These are phyloP conservation scores for Paramyrothecium roridum DNA, from an alignment of 2,329 filamentous ascomycete genomes.

Conservation along the genomic window DNA sequence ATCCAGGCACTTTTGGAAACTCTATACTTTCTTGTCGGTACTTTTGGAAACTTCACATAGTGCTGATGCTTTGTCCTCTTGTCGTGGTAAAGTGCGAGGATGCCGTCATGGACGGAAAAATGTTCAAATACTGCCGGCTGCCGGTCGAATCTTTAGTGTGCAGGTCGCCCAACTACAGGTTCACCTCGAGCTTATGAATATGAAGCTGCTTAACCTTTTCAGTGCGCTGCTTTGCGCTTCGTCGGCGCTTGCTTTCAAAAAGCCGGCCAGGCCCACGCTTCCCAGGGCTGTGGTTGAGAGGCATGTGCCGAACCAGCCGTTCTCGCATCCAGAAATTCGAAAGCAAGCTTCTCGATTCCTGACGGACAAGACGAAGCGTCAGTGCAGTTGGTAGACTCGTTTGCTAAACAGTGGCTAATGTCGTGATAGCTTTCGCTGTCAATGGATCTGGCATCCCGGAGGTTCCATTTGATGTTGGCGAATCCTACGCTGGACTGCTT, in stretches of 20 bases:
- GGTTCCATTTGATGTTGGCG: constrained; percentile 65
- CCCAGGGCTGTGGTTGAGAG: background rate
- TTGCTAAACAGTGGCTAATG: background rate
- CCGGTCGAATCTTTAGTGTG: background rate
- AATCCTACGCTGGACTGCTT: constrained; percentile 61
- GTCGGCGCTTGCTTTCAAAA: background rate
- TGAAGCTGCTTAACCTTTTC: background rate
- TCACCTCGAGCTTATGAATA: background rate
- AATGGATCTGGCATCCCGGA: constrained; percentile 65
- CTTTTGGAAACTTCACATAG: no score
- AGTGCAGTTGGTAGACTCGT: constrained; percentile 9
- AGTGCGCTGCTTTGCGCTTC: background rate
- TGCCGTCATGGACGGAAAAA: background rate
- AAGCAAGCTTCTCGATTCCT: constrained; percentile 6
- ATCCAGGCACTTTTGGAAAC: no score
- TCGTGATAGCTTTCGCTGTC: constrained; percentile 53
- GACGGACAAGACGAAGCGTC: constrained; percentile 12
- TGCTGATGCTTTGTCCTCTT: no score
- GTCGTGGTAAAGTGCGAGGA: no score
- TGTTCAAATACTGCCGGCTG: background rate
- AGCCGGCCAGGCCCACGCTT: background rate
- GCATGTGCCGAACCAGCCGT: background rate
- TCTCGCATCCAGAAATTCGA: background rate
- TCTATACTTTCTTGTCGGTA: no score
- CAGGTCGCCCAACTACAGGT: background rate